Base-by-base conservation (phyloP, 2,329 filamentous ascomycete genomes). In the Ascomycota sp. region DNA sequence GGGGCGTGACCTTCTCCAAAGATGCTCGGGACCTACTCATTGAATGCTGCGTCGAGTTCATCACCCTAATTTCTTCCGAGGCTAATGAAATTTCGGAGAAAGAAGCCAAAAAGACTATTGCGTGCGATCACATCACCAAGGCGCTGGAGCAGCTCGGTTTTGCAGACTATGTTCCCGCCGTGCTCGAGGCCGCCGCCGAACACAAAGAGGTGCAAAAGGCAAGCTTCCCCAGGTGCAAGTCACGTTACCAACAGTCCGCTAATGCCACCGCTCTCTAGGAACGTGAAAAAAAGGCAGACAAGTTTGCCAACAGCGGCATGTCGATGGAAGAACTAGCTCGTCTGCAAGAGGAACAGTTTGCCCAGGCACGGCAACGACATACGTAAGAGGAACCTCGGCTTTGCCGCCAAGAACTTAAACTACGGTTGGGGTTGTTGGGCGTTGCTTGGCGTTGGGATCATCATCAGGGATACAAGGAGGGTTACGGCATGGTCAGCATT, bases 31-130 rank as follows among this genome's bases (percentile, higher is more conserved):
- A 98, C 47, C 65, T 95, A 3, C 65, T 98, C 30, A 98, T 98
- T 45, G 89, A 95, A 59, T 95, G 89, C 59, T 98, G 89, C 47
- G 86, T 98, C 45, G 89, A 98, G 53, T 98, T 98, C 53, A 94
- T 98, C 53, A 95, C 89, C 12, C 70, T 98, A 45, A 79, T 98
- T 42, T 94, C 85, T n/a, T 92, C 82, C 28, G 86, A 98, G 58
- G 89, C 89, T 37, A 98, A 98, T 54, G 89, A 98, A 45, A 98
- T 98, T 39, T 91, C 85, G 9, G 89, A 98, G 52, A 93, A 93
- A 54, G 89, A 98, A 47, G 82, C 85, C 29, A 98, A 98, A 62
- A 98, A 98, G 66, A 98, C 89, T 4, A 98, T 98, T 43, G 86
- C 86, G 9, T 92, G 82, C 52, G 89, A 98, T 45, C 89, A 98